Percentiles rank a stretch among this genome's conserved stretches.
phyloP scores from a whole-genome alignment of 768 basidiomycete genomes.

The Imleria badia region DNA sequence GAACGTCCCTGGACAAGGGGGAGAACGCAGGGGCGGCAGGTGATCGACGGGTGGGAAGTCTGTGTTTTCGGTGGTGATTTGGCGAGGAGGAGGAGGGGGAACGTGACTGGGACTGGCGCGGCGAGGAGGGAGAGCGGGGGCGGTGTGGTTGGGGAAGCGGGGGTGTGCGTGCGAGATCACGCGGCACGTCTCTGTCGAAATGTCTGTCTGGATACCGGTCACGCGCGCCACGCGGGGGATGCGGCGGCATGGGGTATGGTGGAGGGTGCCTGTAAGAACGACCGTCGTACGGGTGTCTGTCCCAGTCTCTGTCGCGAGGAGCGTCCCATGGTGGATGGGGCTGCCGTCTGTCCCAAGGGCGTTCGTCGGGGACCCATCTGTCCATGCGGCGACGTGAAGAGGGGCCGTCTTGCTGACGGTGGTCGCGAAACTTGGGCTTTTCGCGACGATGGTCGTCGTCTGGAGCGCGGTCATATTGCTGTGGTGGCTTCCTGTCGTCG shows the following conservation, averaged over 20 bases:
- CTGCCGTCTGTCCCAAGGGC: constrained; percentile 26
- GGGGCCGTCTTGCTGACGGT: constrained; percentile 18
- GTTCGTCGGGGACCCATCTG: constrained; percentile 28
- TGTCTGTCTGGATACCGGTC: constrained; percentile 28
- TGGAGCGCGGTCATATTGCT: constrained; percentile 39
- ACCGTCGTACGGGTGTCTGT: constrained; percentile 19
- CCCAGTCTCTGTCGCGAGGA: constrained; percentile 25
- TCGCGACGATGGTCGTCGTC: constrained; percentile 47
- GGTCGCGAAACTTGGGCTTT: constrained; percentile 21
- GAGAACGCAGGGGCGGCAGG: constrained; percentile 36
- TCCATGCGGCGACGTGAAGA: constrained; percentile 23
- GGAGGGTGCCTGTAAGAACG: constrained; percentile 20
- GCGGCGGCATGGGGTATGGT: constrained; percentile 4
- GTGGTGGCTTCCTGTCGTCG: constrained; percentile 25
- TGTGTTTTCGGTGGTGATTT: constrained; percentile 32
- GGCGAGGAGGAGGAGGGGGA: constrained; percentile 39
- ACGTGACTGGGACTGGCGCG: constrained; percentile 34
- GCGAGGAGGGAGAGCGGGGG: constrained; percentile 24
- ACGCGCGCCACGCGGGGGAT: constrained; percentile 17
- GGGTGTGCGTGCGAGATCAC: constrained; percentile 22
- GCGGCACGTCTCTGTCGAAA: constrained; percentile 23
- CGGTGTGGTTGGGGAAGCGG: constrained; percentile 21
- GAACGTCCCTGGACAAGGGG: constrained; percentile 38
- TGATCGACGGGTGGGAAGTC: constrained; percentile 39
- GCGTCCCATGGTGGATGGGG: constrained; percentile 19